These are phyloP conservation scores for Isabelozyma gotoi DNA, from an alignment of 805 yeast genomes.

Conservation along the genomic window DNA sequence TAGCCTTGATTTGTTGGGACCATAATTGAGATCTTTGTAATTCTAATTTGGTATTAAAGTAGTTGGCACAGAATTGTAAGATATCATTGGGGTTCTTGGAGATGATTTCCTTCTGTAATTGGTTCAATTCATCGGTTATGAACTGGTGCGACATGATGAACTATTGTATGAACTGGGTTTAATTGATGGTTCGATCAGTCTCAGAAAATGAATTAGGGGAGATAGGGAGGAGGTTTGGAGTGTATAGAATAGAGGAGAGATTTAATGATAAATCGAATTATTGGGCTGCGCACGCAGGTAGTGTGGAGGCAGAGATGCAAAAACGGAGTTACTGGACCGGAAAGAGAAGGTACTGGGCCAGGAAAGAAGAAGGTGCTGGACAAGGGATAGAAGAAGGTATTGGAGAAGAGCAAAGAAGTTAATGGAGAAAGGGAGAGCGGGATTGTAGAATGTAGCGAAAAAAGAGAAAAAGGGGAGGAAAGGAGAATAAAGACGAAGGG, in stretches of 20 bases:
- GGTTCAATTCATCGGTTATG: constrained; percentile 53
- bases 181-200: background rate
- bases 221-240: background rate
- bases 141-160: constrained; percentile 8
- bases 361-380: too few relatives aligned
- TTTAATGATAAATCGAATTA: too few relatives aligned
- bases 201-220: background rate
- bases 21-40: constrained; percentile 55
- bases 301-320: too few relatives aligned
- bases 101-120: constrained; percentile 55
- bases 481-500: too few relatives aligned
- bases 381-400: too few relatives aligned
- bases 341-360: too few relatives aligned
- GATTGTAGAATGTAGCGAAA: too few relatives aligned
- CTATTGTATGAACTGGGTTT: background rate
- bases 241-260: background rate
- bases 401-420: too few relatives aligned
- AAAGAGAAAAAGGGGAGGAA: too few relatives aligned
- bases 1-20: constrained; percentile 49
- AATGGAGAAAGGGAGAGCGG: too few relatives aligned
- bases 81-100: constrained; percentile 63
- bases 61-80: constrained; percentile 73
- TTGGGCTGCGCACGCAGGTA: background rate
- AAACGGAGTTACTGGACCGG: too few relatives aligned
- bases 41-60: constrained; percentile 62